A percentile compares a stretch with the other conserved stretches of the same genome.
phyloP scores from a whole-genome alignment of 805 yeast species.

The Yarrowia porcina region DNA sequence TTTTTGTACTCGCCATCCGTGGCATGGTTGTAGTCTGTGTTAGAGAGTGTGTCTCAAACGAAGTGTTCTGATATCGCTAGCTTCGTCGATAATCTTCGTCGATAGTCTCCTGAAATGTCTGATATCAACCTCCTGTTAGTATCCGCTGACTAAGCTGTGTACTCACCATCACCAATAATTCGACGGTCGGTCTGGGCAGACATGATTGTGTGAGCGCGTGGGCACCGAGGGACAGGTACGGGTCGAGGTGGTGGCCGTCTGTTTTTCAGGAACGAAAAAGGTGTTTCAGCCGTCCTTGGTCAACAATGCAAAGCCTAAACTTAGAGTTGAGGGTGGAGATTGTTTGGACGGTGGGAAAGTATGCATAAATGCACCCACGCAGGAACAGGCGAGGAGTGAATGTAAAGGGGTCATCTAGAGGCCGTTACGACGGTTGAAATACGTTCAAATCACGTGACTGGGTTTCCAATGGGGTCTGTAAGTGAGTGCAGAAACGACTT shows the following conservation, averaged over 20 bases:
- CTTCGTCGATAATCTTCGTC: no score
- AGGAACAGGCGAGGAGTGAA: neutral
- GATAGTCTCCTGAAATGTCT: no score
- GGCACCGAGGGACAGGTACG: neutral
- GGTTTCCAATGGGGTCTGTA: no score
- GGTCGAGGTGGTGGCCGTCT: neutral
- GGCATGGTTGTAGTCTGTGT: constrained; percentile 42
- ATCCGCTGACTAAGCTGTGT: no score
- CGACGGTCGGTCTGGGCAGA: constrained; percentile 13
- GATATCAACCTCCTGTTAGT: no score
- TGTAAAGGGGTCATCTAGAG: no score
- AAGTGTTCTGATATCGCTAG: no score
- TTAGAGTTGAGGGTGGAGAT: constrained; percentile 7
- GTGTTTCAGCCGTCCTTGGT: constrained; percentile 14
- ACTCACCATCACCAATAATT: constrained; percentile 24
- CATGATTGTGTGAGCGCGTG: neutral
- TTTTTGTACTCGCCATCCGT: constrained; percentile 50
- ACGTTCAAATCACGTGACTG: no score
- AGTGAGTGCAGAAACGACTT: neutral
- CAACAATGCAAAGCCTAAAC: constrained; percentile 9
- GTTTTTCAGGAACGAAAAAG: constrained; percentile 10
- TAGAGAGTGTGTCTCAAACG: neutral
- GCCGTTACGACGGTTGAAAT: no score
- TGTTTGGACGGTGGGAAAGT: neutral
- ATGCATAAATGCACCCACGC: constrained; percentile 13